Evolutionary conservation across 1,284 basidiomycete genomes (phyloP).

Genomic region (Ustilago nuda): DNA sequence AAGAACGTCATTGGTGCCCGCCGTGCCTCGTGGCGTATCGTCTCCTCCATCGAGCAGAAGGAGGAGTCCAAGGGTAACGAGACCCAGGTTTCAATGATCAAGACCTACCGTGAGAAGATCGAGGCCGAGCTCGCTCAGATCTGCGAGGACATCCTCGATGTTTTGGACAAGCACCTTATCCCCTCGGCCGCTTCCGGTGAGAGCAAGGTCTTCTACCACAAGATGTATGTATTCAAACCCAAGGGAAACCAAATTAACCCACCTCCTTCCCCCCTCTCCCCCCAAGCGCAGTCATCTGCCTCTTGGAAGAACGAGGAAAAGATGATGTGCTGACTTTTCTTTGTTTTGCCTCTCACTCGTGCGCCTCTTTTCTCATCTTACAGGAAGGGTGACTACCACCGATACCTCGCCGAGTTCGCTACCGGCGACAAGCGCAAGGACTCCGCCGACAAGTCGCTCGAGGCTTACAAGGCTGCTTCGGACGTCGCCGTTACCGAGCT

Average conservation of each 20-base stretch:
- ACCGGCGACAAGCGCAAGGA: slow-evolving; percentile 99
- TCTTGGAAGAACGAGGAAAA: neutral
- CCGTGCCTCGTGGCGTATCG: slow-evolving; percentile 98
- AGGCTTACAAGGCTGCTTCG: slow-evolving; percentile 99
- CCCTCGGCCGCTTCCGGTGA: slow-evolving; percentile 97
- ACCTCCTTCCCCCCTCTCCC: too few species aligned
- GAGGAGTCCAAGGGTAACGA: slow-evolving; percentile 99
- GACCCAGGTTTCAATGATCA: slow-evolving; percentile 97
- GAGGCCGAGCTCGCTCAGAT: slow-evolving; percentile 98
- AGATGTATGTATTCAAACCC: slow-evolving; percentile 78
- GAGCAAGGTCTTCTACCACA: slow-evolving; percentile 99
- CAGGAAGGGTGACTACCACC: slow-evolving; percentile 99
- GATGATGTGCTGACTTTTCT: neutral
- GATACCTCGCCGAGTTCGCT: slow-evolving; percentile 99
- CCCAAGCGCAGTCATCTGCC: neutral
- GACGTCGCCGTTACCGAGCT: slow-evolving; percentile 98
- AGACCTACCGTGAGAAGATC: slow-evolving; percentile 96
- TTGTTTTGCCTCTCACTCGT: neutral
- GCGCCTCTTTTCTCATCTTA: slow-evolving; percentile 7
- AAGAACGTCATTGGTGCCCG: slow-evolving; percentile 99
- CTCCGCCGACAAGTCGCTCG: slow-evolving; percentile 96
- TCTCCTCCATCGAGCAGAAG: slow-evolving; percentile 99
- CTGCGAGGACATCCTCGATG: slow-evolving; percentile 98
- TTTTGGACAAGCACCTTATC: slow-evolving; percentile 98
- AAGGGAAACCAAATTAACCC: neutral